Percentiles rank a stretch among this genome's conserved stretches.
phyloP scores from a whole-genome alignment of 1,284 basidiomycete genomes.

The Heterobasidion parviporum region DNA sequence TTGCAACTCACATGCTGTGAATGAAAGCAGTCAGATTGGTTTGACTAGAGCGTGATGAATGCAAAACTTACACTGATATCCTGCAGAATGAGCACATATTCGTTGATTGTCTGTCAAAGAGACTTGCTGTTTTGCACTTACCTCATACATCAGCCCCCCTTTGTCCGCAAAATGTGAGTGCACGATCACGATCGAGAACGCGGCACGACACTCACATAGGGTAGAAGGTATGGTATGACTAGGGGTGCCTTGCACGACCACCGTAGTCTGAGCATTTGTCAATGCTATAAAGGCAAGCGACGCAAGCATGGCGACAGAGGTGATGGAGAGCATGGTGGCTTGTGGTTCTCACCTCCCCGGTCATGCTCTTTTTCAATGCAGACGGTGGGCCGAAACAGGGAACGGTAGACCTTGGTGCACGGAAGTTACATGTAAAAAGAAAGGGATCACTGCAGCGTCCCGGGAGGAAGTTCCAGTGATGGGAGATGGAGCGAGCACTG shows the following conservation, averaged over 20 bases:
- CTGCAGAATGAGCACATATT: constrained; percentile 12
- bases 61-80: constrained; percentile 27
- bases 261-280: constrained; percentile 1
- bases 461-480: too few species aligned
- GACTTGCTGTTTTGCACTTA: constrained; percentile 7
- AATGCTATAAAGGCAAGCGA: not conserved
- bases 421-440: too few species aligned
- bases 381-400: too few species aligned
- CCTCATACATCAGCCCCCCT: constrained; percentile 34
- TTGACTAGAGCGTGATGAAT: not conserved
- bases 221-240: constrained; percentile 21
- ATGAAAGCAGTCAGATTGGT: not conserved
- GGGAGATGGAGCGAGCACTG: too few species aligned
- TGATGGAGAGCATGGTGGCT: not conserved
- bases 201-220: constrained; percentile 17
- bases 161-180: not conserved
- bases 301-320: not conserved
- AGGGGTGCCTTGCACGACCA: constrained; percentile 18
- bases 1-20: not conserved
- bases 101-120: not conserved
- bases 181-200: too few species aligned
- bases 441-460: too few species aligned
- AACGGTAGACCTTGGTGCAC: too few species aligned
- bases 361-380: too few species aligned
- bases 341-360: not conserved